Base-by-base conservation (phyloP, 257 asterid genomes). In the Cruciata laevipes region DNA sequence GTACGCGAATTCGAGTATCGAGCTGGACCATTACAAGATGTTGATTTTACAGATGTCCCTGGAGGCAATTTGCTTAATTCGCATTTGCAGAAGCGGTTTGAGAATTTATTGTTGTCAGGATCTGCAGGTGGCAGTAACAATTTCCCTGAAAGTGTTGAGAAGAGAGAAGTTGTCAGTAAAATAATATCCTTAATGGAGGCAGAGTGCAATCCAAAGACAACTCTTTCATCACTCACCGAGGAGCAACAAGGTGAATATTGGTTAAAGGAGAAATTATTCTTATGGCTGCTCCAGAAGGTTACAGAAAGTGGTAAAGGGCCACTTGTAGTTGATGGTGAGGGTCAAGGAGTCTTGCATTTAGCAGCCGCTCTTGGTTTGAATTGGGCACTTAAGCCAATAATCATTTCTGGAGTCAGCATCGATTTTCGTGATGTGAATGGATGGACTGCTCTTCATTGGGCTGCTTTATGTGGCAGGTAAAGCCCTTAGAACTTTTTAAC, bases 371-470 rank as follows among this genome's bases (percentile, higher is more conserved):
- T 90, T 74, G 99, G 99, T 76, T 94, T 86, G 73, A 83, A 81
- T 74, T 94, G 99, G 97, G 95, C 86, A 73, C 59, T 94, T 69
- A 81, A 78, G 83, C 89, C 97, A 79, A 78, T 88, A 44, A 74
- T 82, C 44, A 80, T 80, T 58, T 79, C 95, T 44, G 95, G 95
- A 24, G 85, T 87, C 69, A 85, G 88, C 73, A 77, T 88, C 66
- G 92, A 94, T 85, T 88, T 94, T 42, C 99, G 99, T 82, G 99
- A 94, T 76, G 84, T 69, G 44, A 83, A 88, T 81, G 99, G 99
- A 68, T 90, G 96, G 95, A 86, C 97, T 25, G 95, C 97, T 61
- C 96, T 94, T 82, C 99, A 94, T 72, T 94, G 99, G 99, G 99
- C 97, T 79, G 84, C 97, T 78, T 82, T 83, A 75, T 88, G 71